A percentile compares a stretch with the other conserved stretches of the same genome.
Evolutionary conservation across 805 yeast species (phyloP).

Genomic region (Suhomyces sp.): DNA sequence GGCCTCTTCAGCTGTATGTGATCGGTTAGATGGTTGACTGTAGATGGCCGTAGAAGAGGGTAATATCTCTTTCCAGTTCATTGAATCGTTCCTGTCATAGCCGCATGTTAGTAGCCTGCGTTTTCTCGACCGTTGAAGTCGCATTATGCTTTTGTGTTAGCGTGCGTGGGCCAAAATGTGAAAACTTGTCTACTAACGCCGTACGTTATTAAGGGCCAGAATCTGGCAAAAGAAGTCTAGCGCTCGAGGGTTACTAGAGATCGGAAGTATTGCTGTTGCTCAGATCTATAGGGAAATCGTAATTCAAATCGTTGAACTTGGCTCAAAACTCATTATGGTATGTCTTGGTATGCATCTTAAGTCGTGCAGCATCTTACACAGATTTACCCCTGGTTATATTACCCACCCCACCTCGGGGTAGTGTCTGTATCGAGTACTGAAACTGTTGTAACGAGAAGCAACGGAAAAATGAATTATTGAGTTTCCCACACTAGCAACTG

Average conservation of each 20-base stretch:
- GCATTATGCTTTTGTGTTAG: not conserved
- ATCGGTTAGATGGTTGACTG: too few relatives aligned
- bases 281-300: not conserved
- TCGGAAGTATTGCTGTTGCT: not conserved
- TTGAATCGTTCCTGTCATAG: not conserved
- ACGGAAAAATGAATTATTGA: not conserved
- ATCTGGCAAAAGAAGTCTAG: not conserved
- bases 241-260: not conserved
- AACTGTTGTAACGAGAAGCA: not conserved
- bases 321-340: not conserved
- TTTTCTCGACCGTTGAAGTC: not conserved
- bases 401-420: not conserved
- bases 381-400: not conserved
- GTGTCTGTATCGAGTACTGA: not conserved
- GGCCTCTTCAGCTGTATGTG: too few relatives aligned
- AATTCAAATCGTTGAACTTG: not conserved
- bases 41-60: too few relatives aligned
- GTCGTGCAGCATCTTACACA: not conserved
- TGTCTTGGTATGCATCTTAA: not conserved
- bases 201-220: not conserved
- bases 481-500: not conserved
- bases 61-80: not conserved
- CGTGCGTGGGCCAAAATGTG: not conserved
- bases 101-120: not conserved
- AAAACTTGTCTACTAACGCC: not conserved